Evolutionary conservation across 192 early-diverging fungal species (phyloP).

Genomic region (Lobulomyces angularis): DNA sequence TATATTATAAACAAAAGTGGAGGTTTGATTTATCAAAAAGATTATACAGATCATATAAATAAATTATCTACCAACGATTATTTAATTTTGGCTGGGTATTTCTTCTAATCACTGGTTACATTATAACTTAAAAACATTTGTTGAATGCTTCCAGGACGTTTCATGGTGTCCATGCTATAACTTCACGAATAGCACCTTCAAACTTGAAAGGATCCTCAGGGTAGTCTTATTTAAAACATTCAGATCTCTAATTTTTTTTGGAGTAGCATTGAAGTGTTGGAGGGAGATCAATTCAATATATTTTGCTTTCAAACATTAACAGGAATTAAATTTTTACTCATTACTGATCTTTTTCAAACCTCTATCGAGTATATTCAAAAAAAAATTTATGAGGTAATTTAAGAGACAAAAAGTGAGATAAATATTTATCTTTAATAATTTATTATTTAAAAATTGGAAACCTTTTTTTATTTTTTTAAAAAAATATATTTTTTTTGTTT

Average conservation of each 20-base stretch:
- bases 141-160: slow-evolving; percentile 3
- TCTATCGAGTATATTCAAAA: slow-evolving; percentile 53
- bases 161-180: slow-evolving; percentile 89
- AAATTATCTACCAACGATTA: slow-evolving; percentile 92
- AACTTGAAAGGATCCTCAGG: too few species aligned
- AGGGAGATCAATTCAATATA: slow-evolving; percentile 80
- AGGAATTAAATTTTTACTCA: slow-evolving; percentile 92
- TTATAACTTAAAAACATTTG: background rate
- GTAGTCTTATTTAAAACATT: too few species aligned
- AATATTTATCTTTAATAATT: too few species aligned
- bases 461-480: background rate
- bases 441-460: background rate
- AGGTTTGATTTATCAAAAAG: slow-evolving; percentile 84
- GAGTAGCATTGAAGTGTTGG: slow-evolving; percentile 90
- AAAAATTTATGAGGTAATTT: slow-evolving; percentile 66
- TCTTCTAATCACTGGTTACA: background rate
- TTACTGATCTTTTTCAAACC: slow-evolving; percentile 66
- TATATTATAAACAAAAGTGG: too few species aligned
- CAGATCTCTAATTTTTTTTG: too few species aligned
- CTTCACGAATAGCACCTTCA: slow-evolving; percentile 85
- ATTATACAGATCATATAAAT: slow-evolving; percentile 69
- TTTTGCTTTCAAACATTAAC: slow-evolving; percentile 90
- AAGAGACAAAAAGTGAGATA: too few species aligned
- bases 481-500: too few species aligned
- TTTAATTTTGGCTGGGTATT: slow-evolving; percentile 85